These are phyloP conservation scores for Fusarium kyushuense DNA, from an alignment of 2,329 filamentous ascomycete species.

Conservation along the genomic window DNA sequence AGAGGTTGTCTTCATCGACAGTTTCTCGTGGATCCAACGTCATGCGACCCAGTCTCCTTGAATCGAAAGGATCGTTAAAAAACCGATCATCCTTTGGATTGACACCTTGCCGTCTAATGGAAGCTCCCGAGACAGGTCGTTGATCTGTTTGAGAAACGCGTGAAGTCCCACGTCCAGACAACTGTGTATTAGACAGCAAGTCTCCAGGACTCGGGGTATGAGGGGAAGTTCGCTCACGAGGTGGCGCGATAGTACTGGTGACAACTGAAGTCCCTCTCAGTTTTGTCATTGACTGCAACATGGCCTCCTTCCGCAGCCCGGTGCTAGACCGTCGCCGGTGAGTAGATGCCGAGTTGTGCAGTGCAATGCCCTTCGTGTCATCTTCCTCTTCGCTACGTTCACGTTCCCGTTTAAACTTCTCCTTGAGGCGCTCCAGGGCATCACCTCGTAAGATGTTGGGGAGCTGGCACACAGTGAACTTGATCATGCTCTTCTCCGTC, in stretches of 20 bases:
- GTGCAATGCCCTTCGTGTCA: constrained; percentile 86
- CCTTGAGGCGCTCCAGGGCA: constrained; percentile 85
- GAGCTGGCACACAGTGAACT: constrained; percentile 89
- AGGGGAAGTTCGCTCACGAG: constrained; percentile 57
- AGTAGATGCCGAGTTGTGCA: constrained; percentile 81
- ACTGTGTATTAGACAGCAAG: constrained; percentile 81
- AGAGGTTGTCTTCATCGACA: constrained; percentile 87
- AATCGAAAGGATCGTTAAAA: constrained; percentile 70
- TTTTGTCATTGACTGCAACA: constrained; percentile 73
- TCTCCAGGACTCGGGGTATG: constrained; percentile 78
- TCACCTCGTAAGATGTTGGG: constrained; percentile 90
- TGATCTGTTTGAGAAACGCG: constrained; percentile 51
- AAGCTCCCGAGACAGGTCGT: constrained; percentile 24
- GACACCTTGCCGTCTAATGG: constrained; percentile 52
- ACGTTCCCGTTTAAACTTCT: constrained; percentile 88
- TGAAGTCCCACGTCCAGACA: constrained; percentile 68
- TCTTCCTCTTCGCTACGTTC: constrained; percentile 86
- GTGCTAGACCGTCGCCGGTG: constrained; percentile 79
- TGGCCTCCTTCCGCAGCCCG: constrained; percentile 82
- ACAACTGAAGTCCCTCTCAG: constrained; percentile 60
- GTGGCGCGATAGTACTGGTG: constrained; percentile 55
- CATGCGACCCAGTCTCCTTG: constrained; percentile 62
- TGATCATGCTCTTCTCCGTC: constrained; percentile 93
- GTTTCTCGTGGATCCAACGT: constrained; percentile 80
- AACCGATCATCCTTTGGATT: constrained; percentile 64